Evolutionary conservation across 2,329 filamentous ascomycete genomes (phyloP), one percentile per base, ranked within the genome.

Genomic region (Byssoonygena ceratinophila): DNA sequence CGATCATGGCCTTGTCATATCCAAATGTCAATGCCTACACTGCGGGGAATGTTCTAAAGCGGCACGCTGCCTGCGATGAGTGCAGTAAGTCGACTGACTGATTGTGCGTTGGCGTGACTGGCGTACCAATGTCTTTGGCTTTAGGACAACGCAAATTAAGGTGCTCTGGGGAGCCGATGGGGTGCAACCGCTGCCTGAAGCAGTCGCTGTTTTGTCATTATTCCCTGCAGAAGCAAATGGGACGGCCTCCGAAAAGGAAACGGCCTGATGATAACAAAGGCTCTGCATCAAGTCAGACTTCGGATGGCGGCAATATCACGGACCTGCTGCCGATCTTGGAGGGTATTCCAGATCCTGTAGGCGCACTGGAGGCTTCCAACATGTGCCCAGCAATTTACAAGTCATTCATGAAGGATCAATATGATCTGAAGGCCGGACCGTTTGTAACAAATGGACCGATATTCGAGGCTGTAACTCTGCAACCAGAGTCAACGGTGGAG

Each of bases 151-250:
- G 72, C 39, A 75, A 75, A 57, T 59, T 74, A 52, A 74, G 73
- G 64, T 75, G 72, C 60, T 73, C 72, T 1, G 71, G 72, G 1
- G 70, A 74, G 53, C 46, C 60, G n/a, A 58, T 58, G 8, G 72
- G 71, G 6, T 74, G 72, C 54, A 62, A 58, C 51, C 67, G 72
- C 51, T 74, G 72, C 55, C 49, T 65, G 34, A 71, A 68, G 47
- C 70, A 74, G 53, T 61, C 61, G 4, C 60, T 74, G 22, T 46
- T 51, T 46, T 74, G 72, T 56, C 67, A 72, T 52, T 74, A 74
- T 58, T 74, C 72, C 3, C 58, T 67, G 51, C 72, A 74, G 58
- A 74, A 74, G 58, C 71, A 68, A 55, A 74, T 74, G 72, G 72
- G 72, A 23, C 64, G 72, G 14, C 72, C 72, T 1, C 69, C 68